Conservation (phyloP, 2,329 filamentous ascomycete genomes). For the Penicillium capsulatum region DNA sequence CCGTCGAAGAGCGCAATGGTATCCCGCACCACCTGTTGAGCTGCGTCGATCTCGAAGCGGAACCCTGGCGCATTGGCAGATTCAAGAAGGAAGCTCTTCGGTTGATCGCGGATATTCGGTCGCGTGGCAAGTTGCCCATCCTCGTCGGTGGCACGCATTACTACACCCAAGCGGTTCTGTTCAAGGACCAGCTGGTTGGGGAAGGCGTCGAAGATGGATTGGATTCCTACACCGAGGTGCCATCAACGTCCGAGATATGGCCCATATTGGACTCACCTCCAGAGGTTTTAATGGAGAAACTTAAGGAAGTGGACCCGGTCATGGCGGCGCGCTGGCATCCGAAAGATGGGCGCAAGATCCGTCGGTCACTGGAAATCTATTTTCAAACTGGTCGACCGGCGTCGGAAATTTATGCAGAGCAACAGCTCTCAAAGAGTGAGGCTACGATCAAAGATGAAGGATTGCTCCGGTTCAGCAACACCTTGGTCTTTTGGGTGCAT, state of each 20-base stretch:
- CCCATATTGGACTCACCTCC: slow-evolving; percentile 70
- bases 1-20: slow-evolving; percentile 66
- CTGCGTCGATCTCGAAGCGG: slow-evolving; percentile 67
- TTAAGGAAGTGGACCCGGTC: slow-evolving; percentile 75
- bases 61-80: slow-evolving; percentile 75
- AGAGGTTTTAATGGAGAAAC: slow-evolving; percentile 65
- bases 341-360: slow-evolving; percentile 84
- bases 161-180: slow-evolving; percentile 84
- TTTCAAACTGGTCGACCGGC: slow-evolving; percentile 75
- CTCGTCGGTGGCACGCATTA: slow-evolving; percentile 94
- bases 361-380: slow-evolving; percentile 83
- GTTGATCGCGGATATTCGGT: slow-evolving; percentile 72
- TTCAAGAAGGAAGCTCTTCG: slow-evolving; percentile 68
- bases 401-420: slow-evolving; percentile 82
- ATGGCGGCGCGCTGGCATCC: slow-evolving; percentile 95
- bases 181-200: slow-evolving; percentile 64
- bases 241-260: slow-evolving; percentile 45
- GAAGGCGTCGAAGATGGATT: slow-evolving; percentile 25
- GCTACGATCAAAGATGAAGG: slow-evolving; percentile 24
- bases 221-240: slow-evolving; percentile 18
- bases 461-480: slow-evolving; percentile 48
- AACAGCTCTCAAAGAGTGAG: slow-evolving; percentile 45
- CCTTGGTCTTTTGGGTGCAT: slow-evolving; percentile 84
- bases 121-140: slow-evolving; percentile 76
- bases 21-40: slow-evolving; percentile 86